Evolutionary conservation across 129 eudicot genomes (phyloP).

Genomic region (Mikania micrantha): DNA sequence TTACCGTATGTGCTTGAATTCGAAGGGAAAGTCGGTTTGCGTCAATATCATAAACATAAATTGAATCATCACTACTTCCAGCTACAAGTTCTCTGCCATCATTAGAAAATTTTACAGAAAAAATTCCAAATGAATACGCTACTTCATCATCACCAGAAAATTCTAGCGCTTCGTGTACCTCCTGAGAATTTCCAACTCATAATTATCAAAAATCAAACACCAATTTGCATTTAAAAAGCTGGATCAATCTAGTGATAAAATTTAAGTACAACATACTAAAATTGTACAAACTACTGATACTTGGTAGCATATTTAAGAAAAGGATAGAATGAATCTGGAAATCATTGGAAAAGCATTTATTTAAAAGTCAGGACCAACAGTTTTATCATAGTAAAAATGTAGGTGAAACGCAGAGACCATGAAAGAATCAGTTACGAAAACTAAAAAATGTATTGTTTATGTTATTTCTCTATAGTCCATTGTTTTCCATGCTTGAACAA

Average conservation of each 20-base stretch:
- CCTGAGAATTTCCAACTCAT: constrained; percentile 38
- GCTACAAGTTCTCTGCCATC: constrained; percentile 97
- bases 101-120: constrained; percentile 80
- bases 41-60: constrained; percentile 82
- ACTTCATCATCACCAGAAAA: constrained; percentile 49
- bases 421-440: neutral
- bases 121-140: constrained; percentile 77
- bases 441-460: too few species aligned
- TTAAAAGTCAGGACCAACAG: neutral
- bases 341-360: neutral
- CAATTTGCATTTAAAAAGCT: neutral
- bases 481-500: too few species aligned
- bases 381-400: neutral
- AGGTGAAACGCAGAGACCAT: neutral
- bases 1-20: constrained; percentile 74
- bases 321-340: neutral
- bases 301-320: constrained; percentile 4
- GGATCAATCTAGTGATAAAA: neutral
- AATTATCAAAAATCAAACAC: constrained; percentile 1
- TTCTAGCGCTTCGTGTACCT: constrained; percentile 72
- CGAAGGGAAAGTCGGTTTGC: constrained; percentile 58
- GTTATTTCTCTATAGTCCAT: too few species aligned
- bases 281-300: constrained; percentile 3
- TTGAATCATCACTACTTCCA: constrained; percentile 74
- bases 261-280: constrained; percentile 1